phyloP scores from a whole-genome alignment of 768 basidiomycete species.

The Pulveroboletus sp. region DNA sequence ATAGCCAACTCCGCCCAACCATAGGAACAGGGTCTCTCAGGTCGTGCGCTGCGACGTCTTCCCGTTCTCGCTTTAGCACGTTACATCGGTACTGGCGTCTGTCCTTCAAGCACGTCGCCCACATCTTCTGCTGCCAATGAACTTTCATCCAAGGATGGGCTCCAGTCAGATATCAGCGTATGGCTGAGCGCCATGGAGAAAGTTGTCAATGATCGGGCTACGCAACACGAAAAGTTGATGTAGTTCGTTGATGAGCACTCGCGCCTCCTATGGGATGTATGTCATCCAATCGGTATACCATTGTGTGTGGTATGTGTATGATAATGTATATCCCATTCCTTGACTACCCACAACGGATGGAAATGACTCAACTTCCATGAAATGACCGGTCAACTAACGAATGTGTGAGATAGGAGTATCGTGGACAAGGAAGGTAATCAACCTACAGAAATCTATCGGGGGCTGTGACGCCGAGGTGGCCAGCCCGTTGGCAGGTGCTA shows the following conservation, averaged over 20 bases:
- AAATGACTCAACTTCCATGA: conserved; percentile 10
- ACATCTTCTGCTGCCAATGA: conserved; percentile 2
- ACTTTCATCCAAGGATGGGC: conserved; percentile 2
- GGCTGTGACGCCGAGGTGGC: conserved; percentile 7
- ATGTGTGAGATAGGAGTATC: neutral
- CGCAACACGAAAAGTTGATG: conserved; percentile 47
- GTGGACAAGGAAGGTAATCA: neutral
- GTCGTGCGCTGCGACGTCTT: conserved; percentile 85
- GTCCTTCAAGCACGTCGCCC: conserved; percentile 15
- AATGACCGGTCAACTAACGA: conserved; percentile 24
- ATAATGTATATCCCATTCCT: conserved; percentile 6
- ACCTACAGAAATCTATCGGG: conserved; percentile 24
- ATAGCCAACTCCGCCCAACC: neutral
- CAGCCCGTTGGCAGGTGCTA: conserved; percentile 3
- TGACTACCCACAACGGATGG: neutral
- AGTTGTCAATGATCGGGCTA: conserved; percentile 57
- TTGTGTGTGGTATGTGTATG: neutral
- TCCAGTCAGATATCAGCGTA: conserved; percentile 43
- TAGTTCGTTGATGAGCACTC: conserved; percentile 16
- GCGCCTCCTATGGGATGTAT: neutral
- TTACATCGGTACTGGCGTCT: conserved; percentile 57
- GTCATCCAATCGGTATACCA: neutral
- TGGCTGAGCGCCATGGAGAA: conserved; percentile 88
- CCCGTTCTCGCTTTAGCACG: conserved; percentile 90
- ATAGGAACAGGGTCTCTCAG: conserved; percentile 80